Evolutionary conservation across 352 stramenopile genomes (phyloP), one percentile per base, ranked within the genome.

Genomic region (Phytophthora ohioensis): DNA sequence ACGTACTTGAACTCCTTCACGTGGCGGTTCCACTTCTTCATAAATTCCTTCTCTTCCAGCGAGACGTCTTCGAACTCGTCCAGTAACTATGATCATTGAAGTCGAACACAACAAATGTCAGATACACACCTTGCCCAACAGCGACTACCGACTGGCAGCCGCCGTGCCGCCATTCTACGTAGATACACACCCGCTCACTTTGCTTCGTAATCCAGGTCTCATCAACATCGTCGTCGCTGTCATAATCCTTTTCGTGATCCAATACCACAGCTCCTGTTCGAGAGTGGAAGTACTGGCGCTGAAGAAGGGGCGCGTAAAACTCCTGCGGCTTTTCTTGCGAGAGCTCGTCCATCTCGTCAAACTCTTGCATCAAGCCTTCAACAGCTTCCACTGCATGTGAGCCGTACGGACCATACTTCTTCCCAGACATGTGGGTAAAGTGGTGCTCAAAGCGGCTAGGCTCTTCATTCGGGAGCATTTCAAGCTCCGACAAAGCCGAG

Each of bases 21-120:
- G 55, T 94, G 87, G 48, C 88, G 88, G 70, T 96, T 96, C 90
- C 90, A 96, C 69, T 91, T 92, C 76, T 96, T 96, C 90, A 96
- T 96, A 58, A 96, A 93, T 55, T 93, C 87, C 55, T 95, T 95
- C 56, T 95, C 88, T 66, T 95, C 88, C 34, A 94, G 64, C 32
- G 90, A 83, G 1, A 97, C 90, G 47, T 97, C 90, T 64, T 97
- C 88, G 55, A 95, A 97, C 59, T 97, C 90, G 57, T 97, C 87
- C 30, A 97, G 58, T 63, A 97, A 81, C 84, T 91, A 51, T 8
- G 1, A 69, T 52, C 1, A 57, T 57, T 17, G 36, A 38, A 67
- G 38, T 48, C 6, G 27, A 45, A 3, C 38, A 71, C 30, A 51
- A 15, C 12, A 48, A 42, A 12, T 27, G 21, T 71, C 17, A 71